A percentile compares a stretch with the other conserved stretches of the same genome.
Evolutionary conservation across 1,139 yeast genomes (phyloP).

Genomic region (Pichia inconspicua): DNA sequence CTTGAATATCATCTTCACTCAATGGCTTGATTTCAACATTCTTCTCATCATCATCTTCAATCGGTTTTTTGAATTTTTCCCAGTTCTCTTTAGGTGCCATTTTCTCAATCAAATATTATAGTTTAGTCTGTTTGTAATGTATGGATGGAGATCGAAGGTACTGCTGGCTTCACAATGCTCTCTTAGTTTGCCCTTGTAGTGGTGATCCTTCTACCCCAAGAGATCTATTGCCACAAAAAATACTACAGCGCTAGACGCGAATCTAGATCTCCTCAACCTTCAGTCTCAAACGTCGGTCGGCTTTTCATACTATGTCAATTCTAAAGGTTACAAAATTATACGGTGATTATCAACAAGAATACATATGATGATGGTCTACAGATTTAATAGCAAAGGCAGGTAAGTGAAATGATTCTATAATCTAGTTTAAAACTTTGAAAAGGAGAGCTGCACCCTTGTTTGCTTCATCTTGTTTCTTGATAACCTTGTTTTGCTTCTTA

Average conservation of each 20-base stretch:
- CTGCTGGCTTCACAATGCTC: not conserved
- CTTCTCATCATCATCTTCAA: constrained; percentile 46
- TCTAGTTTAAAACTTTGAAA: constrained; percentile 29
- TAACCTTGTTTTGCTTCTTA: constrained; percentile 43
- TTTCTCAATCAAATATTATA: not conserved
- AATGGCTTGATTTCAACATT: constrained; percentile 80
- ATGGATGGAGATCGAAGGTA: not conserved
- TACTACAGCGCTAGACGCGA: too few species aligned
- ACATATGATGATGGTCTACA: not conserved
- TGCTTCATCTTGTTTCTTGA: constrained; percentile 39
- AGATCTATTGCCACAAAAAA: not conserved
- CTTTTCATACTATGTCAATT: not conserved
- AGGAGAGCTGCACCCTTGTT: constrained; percentile 81
- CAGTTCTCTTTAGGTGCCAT: constrained; percentile 91
- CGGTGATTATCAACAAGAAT: not conserved
- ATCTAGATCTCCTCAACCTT: too few species aligned
- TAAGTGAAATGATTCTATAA: not conserved
- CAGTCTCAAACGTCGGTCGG: not conserved
- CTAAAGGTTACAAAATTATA: too few species aligned
- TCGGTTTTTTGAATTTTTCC: constrained; percentile 92
- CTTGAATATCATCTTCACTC: constrained; percentile 95
- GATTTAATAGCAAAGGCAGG: not conserved
- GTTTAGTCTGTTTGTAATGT: not conserved
- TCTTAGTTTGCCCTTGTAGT: not conserved
- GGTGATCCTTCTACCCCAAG: not conserved